Evolutionary conservation across 2,329 filamentous ascomycete species (phyloP).

Genomic region (Aspergillus aculeatinus): DNA sequence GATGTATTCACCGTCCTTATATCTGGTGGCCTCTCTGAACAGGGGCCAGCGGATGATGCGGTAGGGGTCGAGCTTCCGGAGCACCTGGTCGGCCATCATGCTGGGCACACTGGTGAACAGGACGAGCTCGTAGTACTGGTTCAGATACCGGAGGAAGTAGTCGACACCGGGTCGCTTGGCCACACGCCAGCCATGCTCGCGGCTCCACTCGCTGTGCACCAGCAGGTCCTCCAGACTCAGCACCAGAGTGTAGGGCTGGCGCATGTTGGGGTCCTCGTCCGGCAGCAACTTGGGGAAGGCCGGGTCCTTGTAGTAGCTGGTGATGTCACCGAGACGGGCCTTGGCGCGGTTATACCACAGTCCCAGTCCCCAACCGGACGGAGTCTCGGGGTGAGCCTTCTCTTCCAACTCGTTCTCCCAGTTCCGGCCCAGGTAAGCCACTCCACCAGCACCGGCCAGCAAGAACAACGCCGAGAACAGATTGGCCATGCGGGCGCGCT

Average conservation of each 20-base stretch:
- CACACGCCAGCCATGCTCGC: constrained; percentile 91
- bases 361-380: constrained; percentile 73
- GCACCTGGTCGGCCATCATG: constrained; percentile 78
- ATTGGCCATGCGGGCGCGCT: constrained; percentile 73
- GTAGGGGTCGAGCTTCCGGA: constrained; percentile 92
- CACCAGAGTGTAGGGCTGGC: constrained; percentile 87
- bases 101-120: constrained; percentile 89
- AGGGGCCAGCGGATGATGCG: constrained; percentile 93
- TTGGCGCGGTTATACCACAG: constrained; percentile 79
- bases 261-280: constrained; percentile 68
- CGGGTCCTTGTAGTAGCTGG: constrained; percentile 94
- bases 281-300: constrained; percentile 90
- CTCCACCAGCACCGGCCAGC: constrained; percentile 55
- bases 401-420: constrained; percentile 78
- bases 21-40: constrained; percentile 94
- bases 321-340: constrained; percentile 70
- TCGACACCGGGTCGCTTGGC: constrained; percentile 94
- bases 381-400: constrained; percentile 65
- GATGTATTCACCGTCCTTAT: constrained; percentile 92
- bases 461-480: constrained; percentile 67
- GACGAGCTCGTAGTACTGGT: constrained; percentile 96
- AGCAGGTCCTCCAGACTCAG: constrained; percentile 91
- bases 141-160: constrained; percentile 95
- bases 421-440: constrained; percentile 78
- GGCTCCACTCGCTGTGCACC: constrained; percentile 90